A percentile compares a stretch with the other conserved stretches of the same genome.
Conservation (phyloP, 345 rosid genomes). For the Sonneratia alba region DNA sequence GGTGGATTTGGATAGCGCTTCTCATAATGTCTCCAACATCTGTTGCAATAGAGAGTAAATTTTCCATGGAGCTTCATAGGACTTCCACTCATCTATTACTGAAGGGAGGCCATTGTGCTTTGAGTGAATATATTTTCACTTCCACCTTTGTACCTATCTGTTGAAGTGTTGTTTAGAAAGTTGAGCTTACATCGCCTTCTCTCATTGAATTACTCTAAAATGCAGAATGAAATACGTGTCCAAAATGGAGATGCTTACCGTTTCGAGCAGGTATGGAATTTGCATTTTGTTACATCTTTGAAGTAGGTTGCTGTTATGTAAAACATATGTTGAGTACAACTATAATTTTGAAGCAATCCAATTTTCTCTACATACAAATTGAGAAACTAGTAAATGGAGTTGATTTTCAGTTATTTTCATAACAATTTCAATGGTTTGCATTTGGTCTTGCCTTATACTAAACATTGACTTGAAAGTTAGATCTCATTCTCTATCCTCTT, state of each 20-base stretch:
- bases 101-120: neutral
- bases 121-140: neutral
- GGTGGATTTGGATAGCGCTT: conserved; percentile 4
- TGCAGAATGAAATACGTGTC: conserved; percentile 76
- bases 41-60: neutral
- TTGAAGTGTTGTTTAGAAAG: neutral
- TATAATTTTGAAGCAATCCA: neutral
- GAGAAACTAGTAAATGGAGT: neutral
- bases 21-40: neutral
- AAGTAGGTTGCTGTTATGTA: neutral
- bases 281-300: neutral
- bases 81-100: no score
- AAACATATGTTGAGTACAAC: neutral
- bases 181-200: neutral
- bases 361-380: neutral
- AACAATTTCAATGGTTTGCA: neutral
- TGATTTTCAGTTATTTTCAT: neutral
- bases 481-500: neutral
- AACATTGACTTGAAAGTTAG: neutral
- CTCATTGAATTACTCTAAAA: neutral
- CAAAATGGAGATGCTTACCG: conserved; percentile 73
- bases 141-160: neutral
- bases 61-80: neutral
- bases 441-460: neutral
- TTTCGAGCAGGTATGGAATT: conserved; percentile 67